phyloP scores from a whole-genome alignment of 768 basidiomycete species.

The Asterophora parasitica region DNA sequence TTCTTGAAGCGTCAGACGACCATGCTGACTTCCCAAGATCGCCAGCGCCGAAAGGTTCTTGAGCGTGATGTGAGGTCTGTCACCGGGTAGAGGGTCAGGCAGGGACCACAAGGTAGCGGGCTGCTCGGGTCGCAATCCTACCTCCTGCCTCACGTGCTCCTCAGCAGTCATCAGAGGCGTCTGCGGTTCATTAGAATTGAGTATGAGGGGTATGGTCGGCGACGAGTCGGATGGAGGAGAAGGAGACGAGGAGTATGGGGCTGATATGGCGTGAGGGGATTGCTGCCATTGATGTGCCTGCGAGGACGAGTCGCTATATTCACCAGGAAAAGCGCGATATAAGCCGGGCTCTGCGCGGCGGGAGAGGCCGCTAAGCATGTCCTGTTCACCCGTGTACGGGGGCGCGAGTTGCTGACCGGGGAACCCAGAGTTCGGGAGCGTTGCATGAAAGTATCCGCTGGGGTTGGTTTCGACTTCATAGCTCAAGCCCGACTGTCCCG shows the following conservation, averaged over 20 bases:
- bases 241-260: neutral
- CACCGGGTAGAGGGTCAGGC: slow-evolving; percentile 34
- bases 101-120: slow-evolving; percentile 32
- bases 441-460: neutral
- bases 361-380: neutral
- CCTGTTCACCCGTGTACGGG: neutral
- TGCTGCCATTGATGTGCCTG: too few relatives aligned
- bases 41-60: slow-evolving; percentile 50
- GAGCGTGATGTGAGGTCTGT: slow-evolving; percentile 33
- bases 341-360: neutral
- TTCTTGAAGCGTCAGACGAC: slow-evolving; percentile 56
- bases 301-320: neutral
- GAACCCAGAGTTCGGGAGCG: neutral
- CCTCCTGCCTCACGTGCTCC: slow-evolving; percentile 38
- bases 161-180: slow-evolving; percentile 17
- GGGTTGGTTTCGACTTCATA: neutral
- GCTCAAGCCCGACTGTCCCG: neutral
- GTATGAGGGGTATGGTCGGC: neutral
- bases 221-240: slow-evolving; percentile 8
- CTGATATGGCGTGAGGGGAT: neutral
- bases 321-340: neutral
- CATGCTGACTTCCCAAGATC: slow-evolving; percentile 54
- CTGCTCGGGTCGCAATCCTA: slow-evolving; percentile 27
- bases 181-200: neutral
- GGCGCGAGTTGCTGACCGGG: neutral